These are phyloP conservation scores for Acacia concinna DNA, from an alignment of 331 rosid species.

Conservation along the genomic window DNA sequence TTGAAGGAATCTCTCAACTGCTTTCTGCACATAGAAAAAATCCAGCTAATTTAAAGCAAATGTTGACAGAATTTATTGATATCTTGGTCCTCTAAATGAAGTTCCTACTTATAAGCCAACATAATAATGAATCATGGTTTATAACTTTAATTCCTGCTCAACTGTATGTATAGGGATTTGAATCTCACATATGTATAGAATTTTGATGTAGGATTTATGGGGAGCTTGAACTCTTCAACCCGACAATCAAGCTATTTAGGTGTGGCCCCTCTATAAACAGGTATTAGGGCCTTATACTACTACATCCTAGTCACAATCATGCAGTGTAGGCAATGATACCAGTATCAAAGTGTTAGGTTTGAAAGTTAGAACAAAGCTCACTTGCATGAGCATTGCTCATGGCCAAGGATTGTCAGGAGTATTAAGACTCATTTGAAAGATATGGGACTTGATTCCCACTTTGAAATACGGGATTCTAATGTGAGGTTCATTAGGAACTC, in stretches of 20 bases:
- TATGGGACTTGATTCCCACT: not conserved
- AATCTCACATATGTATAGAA: not conserved
- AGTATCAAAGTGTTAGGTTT: not conserved
- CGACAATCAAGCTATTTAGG: not conserved
- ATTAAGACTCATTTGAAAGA: not conserved
- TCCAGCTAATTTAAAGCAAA: slow-evolving; percentile 34
- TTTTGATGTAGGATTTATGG: not conserved
- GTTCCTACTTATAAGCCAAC: not conserved
- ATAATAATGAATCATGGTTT: not conserved
- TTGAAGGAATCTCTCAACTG: slow-evolving; percentile 62
- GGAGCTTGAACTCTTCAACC: not conserved
- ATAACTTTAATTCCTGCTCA: not conserved
- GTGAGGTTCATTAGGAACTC: not conserved
- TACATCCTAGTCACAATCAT: not conserved
- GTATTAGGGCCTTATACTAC: not conserved
- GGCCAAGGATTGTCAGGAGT: not conserved
- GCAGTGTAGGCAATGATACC: not conserved
- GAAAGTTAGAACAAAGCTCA: not conserved
- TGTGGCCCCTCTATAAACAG: not conserved
- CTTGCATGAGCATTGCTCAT: not conserved
- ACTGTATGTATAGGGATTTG: not conserved
- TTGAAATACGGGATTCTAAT: not conserved
- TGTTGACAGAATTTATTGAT: slow-evolving; percentile 27
- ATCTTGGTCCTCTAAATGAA: slow-evolving; percentile 23
- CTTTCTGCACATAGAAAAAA: slow-evolving; percentile 62